Conservation (phyloP, 768 basidiomycete genomes). For the Suillus weaverae region DNA sequence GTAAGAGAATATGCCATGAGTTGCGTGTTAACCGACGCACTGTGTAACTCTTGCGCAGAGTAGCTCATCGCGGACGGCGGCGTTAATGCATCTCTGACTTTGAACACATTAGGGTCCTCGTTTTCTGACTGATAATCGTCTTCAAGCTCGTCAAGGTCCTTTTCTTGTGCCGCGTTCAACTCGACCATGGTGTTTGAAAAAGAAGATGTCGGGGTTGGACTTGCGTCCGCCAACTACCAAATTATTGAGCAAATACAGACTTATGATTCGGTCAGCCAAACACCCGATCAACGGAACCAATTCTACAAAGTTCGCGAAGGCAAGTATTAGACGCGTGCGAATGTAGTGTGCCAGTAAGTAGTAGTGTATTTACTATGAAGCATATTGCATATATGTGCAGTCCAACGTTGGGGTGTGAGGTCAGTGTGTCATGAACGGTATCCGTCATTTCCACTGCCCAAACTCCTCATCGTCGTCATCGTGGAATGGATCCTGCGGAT, state of each 20-base stretch:
- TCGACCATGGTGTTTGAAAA: conserved; percentile 17
- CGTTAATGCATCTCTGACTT: conserved; percentile 41
- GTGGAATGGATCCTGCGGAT: conserved; percentile 15
- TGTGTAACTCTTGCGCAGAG: conserved; percentile 47
- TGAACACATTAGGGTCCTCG: conserved; percentile 44
- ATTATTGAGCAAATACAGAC: neutral
- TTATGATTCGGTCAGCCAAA: neutral
- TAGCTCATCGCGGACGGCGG: conserved; percentile 42
- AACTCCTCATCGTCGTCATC: conserved; percentile 32
- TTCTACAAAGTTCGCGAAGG: neutral
- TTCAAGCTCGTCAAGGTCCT: conserved; percentile 51
- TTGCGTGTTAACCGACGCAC: conserved; percentile 30
- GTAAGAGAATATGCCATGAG: neutral
- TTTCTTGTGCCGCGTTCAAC: conserved; percentile 26
- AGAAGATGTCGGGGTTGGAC: neutral
- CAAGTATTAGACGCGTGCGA: neutral
- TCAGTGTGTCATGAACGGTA: conserved; percentile 9
- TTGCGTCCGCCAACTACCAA: neutral
- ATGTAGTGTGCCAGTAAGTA: neutral
- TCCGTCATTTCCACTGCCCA: conserved; percentile 32
- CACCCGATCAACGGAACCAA: conserved; percentile 2
- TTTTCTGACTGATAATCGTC: conserved; percentile 42
- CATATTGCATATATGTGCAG: neutral
- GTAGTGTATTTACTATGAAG: neutral
- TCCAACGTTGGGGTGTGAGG: neutral